A percentile compares a stretch with the other conserved stretches of the same genome.
Evolutionary conservation across 164 flowering plant species (phyloP).

Genomic region (Houttuynia cordata): DNA sequence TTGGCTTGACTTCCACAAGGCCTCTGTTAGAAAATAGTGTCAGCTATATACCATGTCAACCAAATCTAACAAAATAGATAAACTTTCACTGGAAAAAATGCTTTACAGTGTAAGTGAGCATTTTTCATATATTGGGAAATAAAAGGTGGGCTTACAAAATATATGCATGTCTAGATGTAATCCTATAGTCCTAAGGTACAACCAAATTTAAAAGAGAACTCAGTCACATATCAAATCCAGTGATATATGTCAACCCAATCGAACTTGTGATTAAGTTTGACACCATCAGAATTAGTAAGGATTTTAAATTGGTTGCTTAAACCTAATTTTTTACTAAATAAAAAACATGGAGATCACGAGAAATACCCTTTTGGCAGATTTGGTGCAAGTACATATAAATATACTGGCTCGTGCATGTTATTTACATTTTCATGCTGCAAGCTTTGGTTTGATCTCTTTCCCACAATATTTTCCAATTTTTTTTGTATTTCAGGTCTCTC

Average conservation of each 20-base stretch:
- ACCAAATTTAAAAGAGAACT: neutral
- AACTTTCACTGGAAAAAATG: neutral
- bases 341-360: neutral
- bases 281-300: neutral
- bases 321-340: too few relatives aligned
- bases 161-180: too few relatives aligned
- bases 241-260: too few relatives aligned
- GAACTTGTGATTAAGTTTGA: too few relatives aligned
- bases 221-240: neutral
- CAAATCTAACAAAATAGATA: neutral
- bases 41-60: neutral
- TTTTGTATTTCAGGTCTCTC: slow-evolving; percentile 40
- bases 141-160: neutral
- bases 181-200: neutral
- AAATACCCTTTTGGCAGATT: slow-evolving; percentile 80
- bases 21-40: slow-evolving; percentile 41
- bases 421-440: slow-evolving; percentile 12
- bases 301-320: neutral
- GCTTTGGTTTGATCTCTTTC: slow-evolving; percentile 18
- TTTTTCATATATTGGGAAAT: neutral
- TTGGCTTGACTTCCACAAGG: slow-evolving; percentile 79
- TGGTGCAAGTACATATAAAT: slow-evolving; percentile 64
- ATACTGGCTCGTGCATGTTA: slow-evolving; percentile 29
- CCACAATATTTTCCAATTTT: slow-evolving; percentile 26
- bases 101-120: too few relatives aligned